These are phyloP conservation scores for Dactylellina drechsleri DNA, from an alignment of 2,329 filamentous ascomycete species.

Conservation along the genomic window DNA sequence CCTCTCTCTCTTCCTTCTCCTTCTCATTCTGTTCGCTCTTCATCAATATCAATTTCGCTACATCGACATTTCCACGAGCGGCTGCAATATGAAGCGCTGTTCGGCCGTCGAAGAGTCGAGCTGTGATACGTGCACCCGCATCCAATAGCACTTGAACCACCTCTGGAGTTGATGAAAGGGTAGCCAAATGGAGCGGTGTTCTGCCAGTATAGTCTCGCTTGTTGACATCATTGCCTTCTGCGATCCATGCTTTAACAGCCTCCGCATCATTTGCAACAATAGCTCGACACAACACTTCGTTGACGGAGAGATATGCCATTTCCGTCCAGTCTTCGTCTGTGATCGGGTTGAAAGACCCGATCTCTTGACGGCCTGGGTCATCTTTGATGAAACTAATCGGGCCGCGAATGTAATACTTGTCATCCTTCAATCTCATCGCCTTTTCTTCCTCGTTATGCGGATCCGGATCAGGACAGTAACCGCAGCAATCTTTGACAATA, in stretches of 20 bases:
- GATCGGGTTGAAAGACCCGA: constrained; percentile 64
- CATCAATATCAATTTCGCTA: constrained; percentile 76
- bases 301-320: constrained; percentile 88
- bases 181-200: constrained; percentile 80
- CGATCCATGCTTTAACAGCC: constrained; percentile 75
- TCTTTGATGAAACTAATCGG: constrained; percentile 74
- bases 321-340: constrained; percentile 60
- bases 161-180: constrained; percentile 72
- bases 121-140: constrained; percentile 75
- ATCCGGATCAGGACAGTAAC: constrained; percentile 75
- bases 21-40: constrained; percentile 80
- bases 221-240: constrained; percentile 75
- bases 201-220: constrained; percentile 79
- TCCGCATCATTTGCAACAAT: constrained; percentile 79
- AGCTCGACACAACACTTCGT: constrained; percentile 78
- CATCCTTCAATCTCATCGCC: constrained; percentile 75
- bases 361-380: constrained; percentile 79
- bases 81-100: constrained; percentile 84
- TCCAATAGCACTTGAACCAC: constrained; percentile 78
- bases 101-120: constrained; percentile 79
- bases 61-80: constrained; percentile 73
- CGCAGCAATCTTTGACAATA: constrained; percentile 82
- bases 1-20: constrained; percentile 65
- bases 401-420: constrained; percentile 76
- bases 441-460: constrained; percentile 73